Percentiles rank a stretch among this genome's conserved stretches.
Evolutionary conservation across 768 basidiomycete genomes (phyloP).

Genomic region (Suillus subaureus): DNA sequence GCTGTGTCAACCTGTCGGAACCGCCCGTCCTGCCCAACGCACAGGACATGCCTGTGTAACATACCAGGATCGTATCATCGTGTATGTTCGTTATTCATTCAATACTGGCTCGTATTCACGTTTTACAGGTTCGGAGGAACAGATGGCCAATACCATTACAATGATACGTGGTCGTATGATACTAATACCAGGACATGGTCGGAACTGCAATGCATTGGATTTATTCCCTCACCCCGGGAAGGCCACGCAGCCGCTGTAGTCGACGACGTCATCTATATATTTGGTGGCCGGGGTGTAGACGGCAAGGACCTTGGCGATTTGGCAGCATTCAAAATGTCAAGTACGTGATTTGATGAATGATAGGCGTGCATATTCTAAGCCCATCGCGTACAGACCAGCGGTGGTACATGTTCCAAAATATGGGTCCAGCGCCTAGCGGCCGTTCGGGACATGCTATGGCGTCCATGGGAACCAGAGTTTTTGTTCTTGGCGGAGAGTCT

Average conservation of each 20-base stretch:
- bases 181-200: slow-evolving; percentile 80
- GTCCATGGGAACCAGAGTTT: slow-evolving; percentile 82
- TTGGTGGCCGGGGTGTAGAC: slow-evolving; percentile 96
- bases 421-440: slow-evolving; percentile 93
- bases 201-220: slow-evolving; percentile 94
- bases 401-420: slow-evolving; percentile 99
- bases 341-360: slow-evolving; percentile 50
- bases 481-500: slow-evolving; percentile 95
- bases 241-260: slow-evolving; percentile 96
- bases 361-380: slow-evolving; percentile 18
- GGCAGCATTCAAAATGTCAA: slow-evolving; percentile 96
- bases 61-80: slow-evolving; percentile 77
- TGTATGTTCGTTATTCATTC: slow-evolving; percentile 54
- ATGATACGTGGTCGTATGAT: slow-evolving; percentile 97
- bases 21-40: slow-evolving; percentile 73
- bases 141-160: slow-evolving; percentile 98
- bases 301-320: slow-evolving; percentile 94
- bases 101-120: slow-evolving; percentile 19
- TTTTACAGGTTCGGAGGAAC: slow-evolving; percentile 92
- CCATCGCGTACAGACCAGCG: slow-evolving; percentile 68
- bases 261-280: slow-evolving; percentile 96
- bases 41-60: slow-evolving; percentile 93
- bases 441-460: slow-evolving; percentile 99
- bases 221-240: slow-evolving; percentile 93
- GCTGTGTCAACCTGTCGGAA: slow-evolving; percentile 59